Percentiles rank a stretch among this genome's conserved stretches.
These are phyloP conservation scores for Penicillium fuscoglaucum DNA, from an alignment of 2,329 filamentous ascomycete species.

Conservation along the genomic window DNA sequence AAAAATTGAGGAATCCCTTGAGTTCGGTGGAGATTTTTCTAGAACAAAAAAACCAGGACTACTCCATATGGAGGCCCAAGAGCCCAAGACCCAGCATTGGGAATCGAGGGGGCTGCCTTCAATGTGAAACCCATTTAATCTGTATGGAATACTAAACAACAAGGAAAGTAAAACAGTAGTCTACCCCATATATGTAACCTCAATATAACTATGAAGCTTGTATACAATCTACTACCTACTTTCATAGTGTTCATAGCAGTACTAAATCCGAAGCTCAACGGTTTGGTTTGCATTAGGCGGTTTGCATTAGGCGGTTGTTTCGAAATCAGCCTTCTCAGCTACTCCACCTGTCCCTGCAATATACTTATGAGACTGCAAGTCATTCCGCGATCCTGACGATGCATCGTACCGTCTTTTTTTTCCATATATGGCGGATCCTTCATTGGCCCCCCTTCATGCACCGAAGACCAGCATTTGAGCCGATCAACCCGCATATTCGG, in stretches of 20 bases:
- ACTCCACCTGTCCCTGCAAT: slow-evolving; percentile 27
- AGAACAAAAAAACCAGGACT: slow-evolving; percentile 15
- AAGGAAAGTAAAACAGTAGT: neutral
- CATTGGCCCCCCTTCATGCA: slow-evolving; percentile 22
- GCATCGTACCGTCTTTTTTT: slow-evolving; percentile 12
- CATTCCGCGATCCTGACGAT: slow-evolving; percentile 14
- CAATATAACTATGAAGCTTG: too few relatives aligned
- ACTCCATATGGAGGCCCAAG: neutral
- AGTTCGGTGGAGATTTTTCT: slow-evolving; percentile 19
- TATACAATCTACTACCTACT: neutral
- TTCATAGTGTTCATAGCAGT: neutral
- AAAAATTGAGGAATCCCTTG: slow-evolving; percentile 16
- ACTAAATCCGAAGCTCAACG: slow-evolving; percentile 13
- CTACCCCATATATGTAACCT: neutral
- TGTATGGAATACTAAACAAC: neutral
- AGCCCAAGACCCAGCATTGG: slow-evolving; percentile 2
- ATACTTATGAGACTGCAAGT: slow-evolving; percentile 19
- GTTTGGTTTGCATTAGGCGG: neutral
- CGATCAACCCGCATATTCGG: slow-evolving; percentile 25
- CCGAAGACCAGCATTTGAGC: slow-evolving; percentile 22
- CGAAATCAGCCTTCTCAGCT: neutral
- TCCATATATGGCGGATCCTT: neutral
- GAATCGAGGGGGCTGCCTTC: neutral
- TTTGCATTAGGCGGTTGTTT: slow-evolving; percentile 3
- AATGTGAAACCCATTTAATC: slow-evolving; percentile 13